A percentile compares a stretch with the other conserved stretches of the same genome.
Conservation (phyloP, 208 protist species). For the Acanthamoeba healyi region DNA sequence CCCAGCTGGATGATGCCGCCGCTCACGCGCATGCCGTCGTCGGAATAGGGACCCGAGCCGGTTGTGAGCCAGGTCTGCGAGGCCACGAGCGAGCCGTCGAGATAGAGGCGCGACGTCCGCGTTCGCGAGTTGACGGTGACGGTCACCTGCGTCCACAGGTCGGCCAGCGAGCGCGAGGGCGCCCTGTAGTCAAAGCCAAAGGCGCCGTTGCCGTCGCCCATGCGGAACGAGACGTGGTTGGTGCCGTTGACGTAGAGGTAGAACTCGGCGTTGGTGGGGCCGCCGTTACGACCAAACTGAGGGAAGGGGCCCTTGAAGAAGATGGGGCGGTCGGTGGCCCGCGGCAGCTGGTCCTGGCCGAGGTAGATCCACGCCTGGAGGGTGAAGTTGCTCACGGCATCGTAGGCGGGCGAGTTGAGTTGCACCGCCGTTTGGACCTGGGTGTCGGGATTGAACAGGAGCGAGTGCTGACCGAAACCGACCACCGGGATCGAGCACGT, state of each 20-base stretch:
- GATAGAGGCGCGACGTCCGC: neutral
- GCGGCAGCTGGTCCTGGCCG: neutral
- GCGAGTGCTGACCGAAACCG: neutral
- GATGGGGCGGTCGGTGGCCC: neutral
- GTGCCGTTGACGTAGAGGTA: neutral
- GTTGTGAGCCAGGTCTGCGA: neutral
- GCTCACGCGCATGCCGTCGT: neutral
- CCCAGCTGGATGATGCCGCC: constrained; percentile 1
- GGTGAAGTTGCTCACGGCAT: neutral
- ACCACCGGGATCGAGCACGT: neutral
- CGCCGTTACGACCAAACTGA: neutral
- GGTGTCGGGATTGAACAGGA: neutral
- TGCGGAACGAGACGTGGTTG: neutral
- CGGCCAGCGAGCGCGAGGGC: neutral
- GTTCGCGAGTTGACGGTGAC: neutral
- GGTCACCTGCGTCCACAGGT: neutral
- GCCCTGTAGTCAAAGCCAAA: neutral
- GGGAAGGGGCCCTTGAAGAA: constrained; percentile 10
- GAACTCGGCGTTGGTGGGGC: neutral
- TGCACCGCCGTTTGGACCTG: neutral
- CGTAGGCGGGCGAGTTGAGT: neutral
- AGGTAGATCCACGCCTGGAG: constrained; percentile 42
- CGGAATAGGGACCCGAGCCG: neutral
- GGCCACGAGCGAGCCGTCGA: neutral
- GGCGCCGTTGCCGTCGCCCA: neutral